These are phyloP conservation scores for Rubia peregrina DNA, from an alignment of 305 asterid species.

Conservation along the genomic window DNA sequence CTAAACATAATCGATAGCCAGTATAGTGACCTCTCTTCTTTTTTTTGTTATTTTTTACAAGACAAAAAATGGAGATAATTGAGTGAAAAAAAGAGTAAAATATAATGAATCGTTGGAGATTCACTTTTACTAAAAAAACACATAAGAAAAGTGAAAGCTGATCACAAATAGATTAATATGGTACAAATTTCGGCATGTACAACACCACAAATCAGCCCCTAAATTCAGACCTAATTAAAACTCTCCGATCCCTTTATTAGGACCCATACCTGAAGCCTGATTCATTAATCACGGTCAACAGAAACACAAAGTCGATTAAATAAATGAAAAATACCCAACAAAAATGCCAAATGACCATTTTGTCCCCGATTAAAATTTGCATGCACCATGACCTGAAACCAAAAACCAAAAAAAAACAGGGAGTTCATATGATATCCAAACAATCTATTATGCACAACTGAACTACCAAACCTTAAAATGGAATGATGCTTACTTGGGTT, in stretches of 20 bases:
- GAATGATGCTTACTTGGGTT: slow-evolving; percentile 49
- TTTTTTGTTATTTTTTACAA: no score
- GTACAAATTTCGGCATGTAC: slow-evolving; percentile 5
- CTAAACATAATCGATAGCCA: no score
- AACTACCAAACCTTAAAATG: not conserved
- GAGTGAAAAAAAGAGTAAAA: no score
- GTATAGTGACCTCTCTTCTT: no score
- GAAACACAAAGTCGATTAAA: not conserved
- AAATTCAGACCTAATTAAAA: not conserved
- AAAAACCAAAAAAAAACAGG: not conserved
- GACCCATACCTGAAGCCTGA: not conserved
- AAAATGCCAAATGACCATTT: not conserved
- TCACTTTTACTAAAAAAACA: no score
- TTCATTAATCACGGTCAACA: not conserved
- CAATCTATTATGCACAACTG: not conserved
- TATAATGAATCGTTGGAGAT: no score
- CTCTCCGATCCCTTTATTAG: not conserved
- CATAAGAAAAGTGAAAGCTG: no score
- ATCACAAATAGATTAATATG: not conserved
- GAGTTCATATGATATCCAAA: not conserved
- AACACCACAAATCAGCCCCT: not conserved
- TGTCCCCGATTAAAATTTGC: slow-evolving; percentile 3
- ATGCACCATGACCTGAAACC: slow-evolving; percentile 15
- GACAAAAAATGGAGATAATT: no score
- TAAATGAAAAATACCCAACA: not conserved